Conservation (phyloP, 2,329 filamentous ascomycete species). For the Sclerotinia spermophila region DNA sequence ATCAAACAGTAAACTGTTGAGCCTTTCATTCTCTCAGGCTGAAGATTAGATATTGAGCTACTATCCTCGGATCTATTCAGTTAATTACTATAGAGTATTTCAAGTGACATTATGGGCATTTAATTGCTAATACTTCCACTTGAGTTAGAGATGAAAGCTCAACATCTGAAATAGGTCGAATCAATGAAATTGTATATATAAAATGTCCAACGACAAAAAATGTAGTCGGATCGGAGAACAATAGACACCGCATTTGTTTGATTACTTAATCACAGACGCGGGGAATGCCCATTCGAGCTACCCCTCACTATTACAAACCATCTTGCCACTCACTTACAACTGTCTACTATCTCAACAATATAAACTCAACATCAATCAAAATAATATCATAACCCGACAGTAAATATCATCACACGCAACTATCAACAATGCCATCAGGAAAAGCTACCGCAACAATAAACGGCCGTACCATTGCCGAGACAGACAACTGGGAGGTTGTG, state of each 20-base stretch:
- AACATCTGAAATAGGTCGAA: not conserved
- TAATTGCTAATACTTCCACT: too few species aligned
- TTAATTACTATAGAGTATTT: too few species aligned
- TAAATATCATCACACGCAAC: not conserved
- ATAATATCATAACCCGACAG: not conserved
- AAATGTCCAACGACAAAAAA: not conserved
- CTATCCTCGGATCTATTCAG: too few species aligned
- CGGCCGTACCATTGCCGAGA: conserved; percentile 44
- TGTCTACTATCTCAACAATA: not conserved
- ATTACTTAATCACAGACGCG: conserved; percentile 1
- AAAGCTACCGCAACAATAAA: conserved; percentile 42
- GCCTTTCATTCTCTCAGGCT: too few species aligned
- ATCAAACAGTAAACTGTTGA: too few species aligned
- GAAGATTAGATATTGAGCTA: too few species aligned
- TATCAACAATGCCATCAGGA: conserved; percentile 26
- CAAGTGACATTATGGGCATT: too few species aligned
- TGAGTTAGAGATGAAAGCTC: too few species aligned
- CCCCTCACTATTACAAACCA: conserved; percentile 16
- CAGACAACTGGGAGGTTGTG: conserved; percentile 45
- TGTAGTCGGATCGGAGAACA: not conserved
- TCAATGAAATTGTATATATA: not conserved
- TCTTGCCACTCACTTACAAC: not conserved
- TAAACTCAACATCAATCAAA: not conserved
- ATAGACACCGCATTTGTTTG: not conserved
- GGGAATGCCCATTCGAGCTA: conserved; percentile 5